A percentile compares a stretch with the other conserved stretches of the same genome.
Evolutionary conservation across 192 early-diverging fungal genomes (phyloP).

Genomic region (Umbelopsis sp.): DNA sequence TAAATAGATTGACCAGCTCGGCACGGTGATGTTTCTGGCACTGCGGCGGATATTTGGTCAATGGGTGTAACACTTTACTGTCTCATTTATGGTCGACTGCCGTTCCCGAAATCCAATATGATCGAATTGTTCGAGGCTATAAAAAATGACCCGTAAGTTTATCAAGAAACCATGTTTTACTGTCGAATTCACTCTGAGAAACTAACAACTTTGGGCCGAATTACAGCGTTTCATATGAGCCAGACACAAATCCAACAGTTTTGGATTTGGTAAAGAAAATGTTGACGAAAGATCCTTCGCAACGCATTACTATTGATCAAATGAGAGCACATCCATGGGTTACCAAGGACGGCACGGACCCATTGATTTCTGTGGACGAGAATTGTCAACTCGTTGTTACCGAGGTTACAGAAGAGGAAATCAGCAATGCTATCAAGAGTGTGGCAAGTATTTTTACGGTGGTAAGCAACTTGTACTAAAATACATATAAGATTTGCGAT

Average conservation of each 20-base stretch:
- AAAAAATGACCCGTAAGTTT: conserved; percentile 50
- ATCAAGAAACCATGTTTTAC: no score
- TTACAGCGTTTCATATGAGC: conserved; percentile 27
- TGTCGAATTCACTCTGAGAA: no score
- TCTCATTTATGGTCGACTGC: conserved; percentile 78
- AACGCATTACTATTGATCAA: conserved; percentile 77
- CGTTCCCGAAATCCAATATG: conserved; percentile 75
- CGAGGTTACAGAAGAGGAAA: conserved; percentile 87
- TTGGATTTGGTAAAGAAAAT: conserved; percentile 62
- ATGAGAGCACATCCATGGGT: conserved; percentile 84
- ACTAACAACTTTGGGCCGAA: no score
- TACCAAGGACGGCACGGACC: conserved; percentile 63
- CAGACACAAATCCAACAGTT: conserved; percentile 48
- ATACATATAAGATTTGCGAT: no score
- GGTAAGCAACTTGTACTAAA: conserved; percentile 46
- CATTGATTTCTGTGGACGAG: conserved; percentile 68
- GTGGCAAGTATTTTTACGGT: conserved; percentile 65
- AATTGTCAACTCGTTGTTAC: conserved; percentile 75
- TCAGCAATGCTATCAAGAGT: conserved; percentile 72
- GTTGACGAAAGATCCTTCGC: conserved; percentile 80
- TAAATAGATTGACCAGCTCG: conserved; percentile 40
- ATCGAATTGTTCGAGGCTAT: conserved; percentile 84
- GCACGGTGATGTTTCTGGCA: conserved; percentile 71
- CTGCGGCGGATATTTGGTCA: conserved; percentile 89
- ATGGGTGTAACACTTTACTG: conserved; percentile 88